phyloP scores from a whole-genome alignment of 2,329 filamentous ascomycete genomes.

The Fusarium austroafricanum region DNA sequence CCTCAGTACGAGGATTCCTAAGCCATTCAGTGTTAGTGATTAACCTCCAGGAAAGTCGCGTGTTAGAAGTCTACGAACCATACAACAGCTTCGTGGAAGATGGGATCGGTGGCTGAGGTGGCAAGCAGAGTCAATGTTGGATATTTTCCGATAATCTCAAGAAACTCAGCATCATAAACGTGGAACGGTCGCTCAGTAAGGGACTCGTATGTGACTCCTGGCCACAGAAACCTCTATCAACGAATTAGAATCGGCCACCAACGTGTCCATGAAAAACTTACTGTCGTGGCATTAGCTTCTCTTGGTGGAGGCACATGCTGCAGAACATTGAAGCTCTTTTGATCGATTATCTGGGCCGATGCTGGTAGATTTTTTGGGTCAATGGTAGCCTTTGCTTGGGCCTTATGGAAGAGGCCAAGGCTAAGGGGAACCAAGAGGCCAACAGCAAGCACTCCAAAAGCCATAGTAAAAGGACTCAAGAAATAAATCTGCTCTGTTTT shows the following conservation, averaged over 20 bases:
- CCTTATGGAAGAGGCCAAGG: conserved; percentile 1
- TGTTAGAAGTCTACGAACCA: conserved; percentile 49
- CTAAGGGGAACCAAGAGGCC: background rate
- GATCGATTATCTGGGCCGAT: conserved; percentile 39
- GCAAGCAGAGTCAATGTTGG: conserved; percentile 64
- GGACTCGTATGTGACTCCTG: conserved; percentile 38
- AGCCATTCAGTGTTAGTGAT: fast-evolving
- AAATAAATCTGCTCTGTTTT: background rate
- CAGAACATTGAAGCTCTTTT: conserved; percentile 41
- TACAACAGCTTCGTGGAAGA: conserved; percentile 68
- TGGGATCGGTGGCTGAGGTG: conserved; percentile 55
- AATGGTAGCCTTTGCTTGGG: background rate
- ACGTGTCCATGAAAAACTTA: background rate
- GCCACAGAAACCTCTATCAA: conserved; percentile 34
- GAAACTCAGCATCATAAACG: conserved; percentile 62
- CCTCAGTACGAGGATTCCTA: conserved; percentile 58
- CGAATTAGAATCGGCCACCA: fast-evolving
- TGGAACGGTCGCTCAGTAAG: conserved; percentile 42
- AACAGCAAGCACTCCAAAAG: conserved; percentile 8
- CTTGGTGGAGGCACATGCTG: conserved; percentile 26
- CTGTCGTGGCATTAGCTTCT: conserved; percentile 37
- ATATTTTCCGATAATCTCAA: conserved; percentile 60
- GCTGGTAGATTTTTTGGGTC: conserved; percentile 14
- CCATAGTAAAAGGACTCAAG: background rate
- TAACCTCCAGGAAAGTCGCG: fast-evolving